Percentiles rank a stretch among this genome's conserved stretches.
Conservation (phyloP, 495 filamentous ascomycete species). For the Sordaria brevicollis region DNA sequence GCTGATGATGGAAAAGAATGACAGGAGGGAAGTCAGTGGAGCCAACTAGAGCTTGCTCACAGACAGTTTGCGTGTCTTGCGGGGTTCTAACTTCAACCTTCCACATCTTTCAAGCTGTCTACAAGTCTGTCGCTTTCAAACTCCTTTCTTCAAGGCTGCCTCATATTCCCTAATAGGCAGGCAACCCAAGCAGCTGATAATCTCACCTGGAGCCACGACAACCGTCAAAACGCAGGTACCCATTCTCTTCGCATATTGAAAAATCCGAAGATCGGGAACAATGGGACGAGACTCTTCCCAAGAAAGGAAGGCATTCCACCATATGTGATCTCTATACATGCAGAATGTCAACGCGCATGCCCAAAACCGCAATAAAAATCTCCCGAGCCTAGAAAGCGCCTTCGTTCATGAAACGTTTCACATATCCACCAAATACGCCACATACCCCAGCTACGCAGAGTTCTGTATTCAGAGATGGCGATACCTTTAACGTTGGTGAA, state of each 20-base stretch:
- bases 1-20: not conserved
- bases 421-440: not conserved
- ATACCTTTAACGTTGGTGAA: not conserved
- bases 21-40: not conserved
- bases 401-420: not conserved
- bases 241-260: not conserved
- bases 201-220: not conserved
- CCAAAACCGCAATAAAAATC: not conserved
- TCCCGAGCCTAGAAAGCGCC: not conserved
- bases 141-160: not conserved
- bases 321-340: not conserved
- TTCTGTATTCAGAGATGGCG: not conserved
- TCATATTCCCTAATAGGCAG: not conserved
- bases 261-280: not conserved
- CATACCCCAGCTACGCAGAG: too few relatives aligned
- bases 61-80: not conserved
- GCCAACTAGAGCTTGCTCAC: not conserved
- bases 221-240: not conserved
- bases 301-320: not conserved
- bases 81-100: not conserved
- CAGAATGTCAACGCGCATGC: not conserved
- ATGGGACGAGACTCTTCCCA: not conserved
- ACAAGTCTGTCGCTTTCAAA: not conserved
- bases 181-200: not conserved
- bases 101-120: not conserved